Base-by-base conservation (phyloP, 140 eudicot genomes). In the Bidens hawaiensis region DNA sequence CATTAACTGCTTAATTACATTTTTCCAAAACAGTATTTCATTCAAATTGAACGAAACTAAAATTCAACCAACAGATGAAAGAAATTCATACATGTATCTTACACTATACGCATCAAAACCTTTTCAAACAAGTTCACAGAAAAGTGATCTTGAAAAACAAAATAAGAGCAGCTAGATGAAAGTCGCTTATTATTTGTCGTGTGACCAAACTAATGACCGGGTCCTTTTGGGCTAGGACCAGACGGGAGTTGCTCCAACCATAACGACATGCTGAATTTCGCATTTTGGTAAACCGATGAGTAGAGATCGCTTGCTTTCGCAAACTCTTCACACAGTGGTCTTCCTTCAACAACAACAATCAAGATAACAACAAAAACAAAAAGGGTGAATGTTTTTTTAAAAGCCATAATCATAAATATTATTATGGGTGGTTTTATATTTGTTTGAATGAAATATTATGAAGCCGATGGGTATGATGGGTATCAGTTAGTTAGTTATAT, bases 141-240 rank as follows among this genome's bases (percentile, higher is more conserved):
- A 16, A 3, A 16, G 64, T 57, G 5, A 50, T 2, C 27, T 4
- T 6, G 9, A 40, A 60, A 9, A 60, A 0, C 11, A 22, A 22
- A 33, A 60, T n/a, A 38, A 14, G 13, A 16, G 25, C 60, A 3
- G n/a, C 12, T 36, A n/a, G n/a, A 48, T 13, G 19, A n/a, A 25
- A 25, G 31, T 26, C 43, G 24, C 62, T 25, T 6, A n/a, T 55
- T 56, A 10, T 15, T 8, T 16, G 42, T 15, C 4, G 7, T 27
- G 12, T n/a, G 6, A 43, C 42, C 18, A 7, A 2, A 16, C 25
- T 47, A 73, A 47, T 81, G 86, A 13, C 86, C 82, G 0, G 76
- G 79, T 19, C 87, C 83, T 57, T 45, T 72, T 2, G 84, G 79
- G 57, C 81, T 78, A 57, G 88, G 88, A 12, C 88, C 88, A 0